phyloP scores from a whole-genome alignment of 2,329 filamentous ascomycete species.

The Verticillium nubilum region DNA sequence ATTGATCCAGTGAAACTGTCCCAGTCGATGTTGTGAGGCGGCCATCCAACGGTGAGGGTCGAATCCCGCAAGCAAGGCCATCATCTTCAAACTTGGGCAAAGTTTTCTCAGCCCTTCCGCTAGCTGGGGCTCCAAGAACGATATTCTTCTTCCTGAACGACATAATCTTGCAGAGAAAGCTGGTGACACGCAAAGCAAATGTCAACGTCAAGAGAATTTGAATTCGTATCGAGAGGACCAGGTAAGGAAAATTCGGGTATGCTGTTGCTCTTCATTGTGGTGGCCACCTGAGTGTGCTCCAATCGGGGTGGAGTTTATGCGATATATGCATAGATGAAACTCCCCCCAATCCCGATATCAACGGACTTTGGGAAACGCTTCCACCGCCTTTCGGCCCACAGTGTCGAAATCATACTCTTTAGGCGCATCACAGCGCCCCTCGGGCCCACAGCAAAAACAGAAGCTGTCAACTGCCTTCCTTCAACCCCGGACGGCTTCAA shows the following conservation, averaged over 20 bases:
- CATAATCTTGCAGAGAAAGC: slow-evolving; percentile 28
- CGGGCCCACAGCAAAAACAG: background rate
- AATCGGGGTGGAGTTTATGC: no score
- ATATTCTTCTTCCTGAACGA: slow-evolving; percentile 54
- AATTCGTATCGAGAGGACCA: background rate
- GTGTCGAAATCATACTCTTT: no score
- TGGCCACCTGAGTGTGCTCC: no score
- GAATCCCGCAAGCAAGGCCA: slow-evolving; percentile 21
- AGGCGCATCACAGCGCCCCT: no score
- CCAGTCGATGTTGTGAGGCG: slow-evolving; percentile 88
- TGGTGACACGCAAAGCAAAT: background rate
- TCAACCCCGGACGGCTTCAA: background rate
- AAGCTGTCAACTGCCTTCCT: background rate
- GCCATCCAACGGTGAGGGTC: slow-evolving; percentile 85
- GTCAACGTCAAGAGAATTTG: background rate
- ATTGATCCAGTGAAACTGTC: slow-evolving; percentile 74
- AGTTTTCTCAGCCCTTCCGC: background rate
- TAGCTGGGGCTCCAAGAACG: slow-evolving; percentile 33
- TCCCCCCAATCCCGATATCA: no score
- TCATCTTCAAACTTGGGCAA: background rate
- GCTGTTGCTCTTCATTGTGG: no score
- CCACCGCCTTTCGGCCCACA: no score
- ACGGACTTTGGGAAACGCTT: no score
- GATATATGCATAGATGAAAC: no score
- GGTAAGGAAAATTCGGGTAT: no score